Percentiles rank a stretch among this genome's conserved stretches.
Conservation (phyloP, 345 rosid genomes). For the Noccaea bulbosa region DNA sequence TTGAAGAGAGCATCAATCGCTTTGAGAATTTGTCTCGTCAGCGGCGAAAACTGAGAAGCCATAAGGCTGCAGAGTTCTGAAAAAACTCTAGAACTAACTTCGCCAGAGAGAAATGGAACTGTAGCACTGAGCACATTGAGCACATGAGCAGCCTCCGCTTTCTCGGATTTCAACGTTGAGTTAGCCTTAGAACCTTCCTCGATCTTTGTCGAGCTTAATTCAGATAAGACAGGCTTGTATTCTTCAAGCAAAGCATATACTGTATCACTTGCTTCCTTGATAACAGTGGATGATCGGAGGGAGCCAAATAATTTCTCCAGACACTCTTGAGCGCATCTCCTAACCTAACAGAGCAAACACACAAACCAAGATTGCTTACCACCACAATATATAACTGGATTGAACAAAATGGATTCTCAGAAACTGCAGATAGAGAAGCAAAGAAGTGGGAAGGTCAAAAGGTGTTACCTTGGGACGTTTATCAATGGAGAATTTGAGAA, state of each 20-base stretch:
- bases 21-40: slow-evolving; percentile 66
- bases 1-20: slow-evolving; percentile 60
- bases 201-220: slow-evolving; percentile 40
- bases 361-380: slow-evolving; percentile 19
- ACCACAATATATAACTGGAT: slow-evolving; percentile 10
- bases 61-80: slow-evolving; percentile 58
- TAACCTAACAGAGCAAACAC: slow-evolving; percentile 54
- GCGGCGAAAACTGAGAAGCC: slow-evolving; percentile 54
- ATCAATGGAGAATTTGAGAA: slow-evolving; percentile 69
- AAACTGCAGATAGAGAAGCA: neutral
- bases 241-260: slow-evolving; percentile 53
- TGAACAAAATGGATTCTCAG: neutral
- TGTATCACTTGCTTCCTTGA: slow-evolving; percentile 66
- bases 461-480: slow-evolving; percentile 82
- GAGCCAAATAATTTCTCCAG: slow-evolving; percentile 63
- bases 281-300: slow-evolving; percentile 49
- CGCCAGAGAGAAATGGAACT: slow-evolving; percentile 56
- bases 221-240: slow-evolving; percentile 45
- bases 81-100: slow-evolving; percentile 55
- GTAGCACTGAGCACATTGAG: slow-evolving; percentile 66
- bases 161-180: slow-evolving; percentile 47
- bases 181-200: slow-evolving; percentile 56
- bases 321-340: slow-evolving; percentile 82
- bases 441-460: neutral
- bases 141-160: slow-evolving; percentile 72